These are phyloP conservation scores for Colletotrichum sp. DNA, from an alignment of 2,329 filamentous ascomycete species.

Conservation along the genomic window DNA sequence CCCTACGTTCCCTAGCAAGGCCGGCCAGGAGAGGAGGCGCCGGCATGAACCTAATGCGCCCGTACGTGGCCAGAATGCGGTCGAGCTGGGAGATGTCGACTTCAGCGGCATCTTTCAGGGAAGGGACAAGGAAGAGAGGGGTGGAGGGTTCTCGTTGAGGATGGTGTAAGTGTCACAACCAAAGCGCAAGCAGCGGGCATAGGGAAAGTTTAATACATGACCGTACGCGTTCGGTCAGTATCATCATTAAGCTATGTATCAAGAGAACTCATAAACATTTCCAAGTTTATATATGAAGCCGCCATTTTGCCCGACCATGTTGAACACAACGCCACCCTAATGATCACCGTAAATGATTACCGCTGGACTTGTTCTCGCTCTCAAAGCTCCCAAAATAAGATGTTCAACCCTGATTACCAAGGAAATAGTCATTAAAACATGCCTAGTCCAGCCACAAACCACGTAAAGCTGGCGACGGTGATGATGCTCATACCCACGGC, in stretches of 20 bases:
- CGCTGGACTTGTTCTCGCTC: slow-evolving; percentile 9
- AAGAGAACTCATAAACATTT: slow-evolving; percentile 13
- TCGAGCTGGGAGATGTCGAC: slow-evolving; percentile 61
- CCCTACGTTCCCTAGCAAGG: slow-evolving; percentile 95
- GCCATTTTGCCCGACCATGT: slow-evolving; percentile 14
- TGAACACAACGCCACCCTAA: slow-evolving; percentile 18
- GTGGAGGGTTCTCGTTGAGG: slow-evolving; percentile 70
- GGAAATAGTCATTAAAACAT: slow-evolving; percentile 29
- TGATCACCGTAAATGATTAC: slow-evolving; percentile 13
- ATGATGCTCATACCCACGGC: slow-evolving; percentile 59
- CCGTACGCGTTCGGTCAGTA: background rate
- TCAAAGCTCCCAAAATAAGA: background rate
- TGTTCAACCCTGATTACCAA: slow-evolving; percentile 4
- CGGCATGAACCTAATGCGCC: slow-evolving; percentile 81
- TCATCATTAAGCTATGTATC: slow-evolving; percentile 19
- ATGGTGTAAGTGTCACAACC: slow-evolving; percentile 48
- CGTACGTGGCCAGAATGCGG: slow-evolving; percentile 71
- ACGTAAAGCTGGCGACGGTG: slow-evolving; percentile 66
- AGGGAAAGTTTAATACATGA: background rate
- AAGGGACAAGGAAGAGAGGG: slow-evolving; percentile 67
- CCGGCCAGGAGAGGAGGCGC: slow-evolving; percentile 84
- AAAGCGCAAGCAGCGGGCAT: background rate
- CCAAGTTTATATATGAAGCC: slow-evolving; percentile 14
- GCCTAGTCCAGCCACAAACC: slow-evolving; percentile 57
- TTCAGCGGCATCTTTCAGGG: slow-evolving; percentile 75